Base-by-base conservation (phyloP, 192 early-diverging fungal genomes). In the Coemansia pectinata region DNA sequence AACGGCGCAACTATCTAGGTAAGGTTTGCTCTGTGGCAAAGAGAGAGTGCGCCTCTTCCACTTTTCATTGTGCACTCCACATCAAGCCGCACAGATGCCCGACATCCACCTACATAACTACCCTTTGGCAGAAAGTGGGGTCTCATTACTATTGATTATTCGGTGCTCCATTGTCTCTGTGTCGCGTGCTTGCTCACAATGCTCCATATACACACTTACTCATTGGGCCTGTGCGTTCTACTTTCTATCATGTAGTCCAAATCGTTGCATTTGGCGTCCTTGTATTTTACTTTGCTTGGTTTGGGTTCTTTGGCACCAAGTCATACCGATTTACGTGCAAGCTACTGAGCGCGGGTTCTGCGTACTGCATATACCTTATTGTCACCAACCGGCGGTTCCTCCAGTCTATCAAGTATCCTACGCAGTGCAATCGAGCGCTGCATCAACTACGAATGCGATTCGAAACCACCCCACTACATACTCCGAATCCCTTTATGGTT, bases 1-100 rank as follows among this genome's bases (percentile, higher is more conserved):
- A 90, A 42, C 88, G 90, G 66, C 88, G 87, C 63, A 93, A 90
- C 83, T 93, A 91, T 66, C 62, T 81, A 45, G 55, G 40, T 42
- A 42, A 42, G 40, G 40, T 15, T 42, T 15, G 10, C 40, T 42
- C 40, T 42, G 40, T 14, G 40, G 14, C 40, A 42, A 42, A 42
- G 40, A 38, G 38, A 42, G 40, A 14, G 53, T 48, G 27, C 15
- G 39, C 29, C 33, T 55, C 19, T 47, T 38, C 41, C 62, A 29
- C 6, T 63, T 41, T 63, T 15, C 23, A 41, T 41, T 42, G 62
- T 39, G 14, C 17, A 19, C 62, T 42, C 38, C 23, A 21, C 40
- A 19, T 14, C 39, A 25, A 27, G 40, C 40, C 62, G 41, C 62
- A 63, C 62, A 63, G 62, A 61, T 21, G 59, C 59, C 19, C 7